Evolutionary conservation across 179 eudicot genomes (phyloP).

Genomic region (Carnegiea gigantea): DNA sequence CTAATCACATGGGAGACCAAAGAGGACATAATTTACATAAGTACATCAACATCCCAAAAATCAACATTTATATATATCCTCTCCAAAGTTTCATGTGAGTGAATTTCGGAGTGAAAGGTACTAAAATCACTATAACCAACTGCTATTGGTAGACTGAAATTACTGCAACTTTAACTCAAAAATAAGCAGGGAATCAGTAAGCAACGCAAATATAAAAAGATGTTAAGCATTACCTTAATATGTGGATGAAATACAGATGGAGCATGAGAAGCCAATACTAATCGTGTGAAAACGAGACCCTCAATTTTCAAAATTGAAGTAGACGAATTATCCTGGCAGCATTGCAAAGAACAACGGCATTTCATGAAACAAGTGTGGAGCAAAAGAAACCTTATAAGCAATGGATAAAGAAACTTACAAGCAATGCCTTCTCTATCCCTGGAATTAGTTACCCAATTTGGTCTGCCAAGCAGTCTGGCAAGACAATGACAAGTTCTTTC

Average conservation of each 20-base stretch:
- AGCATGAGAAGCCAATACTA: conserved; percentile 86
- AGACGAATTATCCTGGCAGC: conserved; percentile 87
- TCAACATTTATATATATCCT: background rate
- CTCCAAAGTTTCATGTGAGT: background rate
- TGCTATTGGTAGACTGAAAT: background rate
- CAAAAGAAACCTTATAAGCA: background rate
- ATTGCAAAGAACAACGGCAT: conserved; percentile 14
- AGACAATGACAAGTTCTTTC: conserved; percentile 90
- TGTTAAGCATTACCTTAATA: conserved; percentile 60
- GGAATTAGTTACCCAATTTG: conserved; percentile 90
- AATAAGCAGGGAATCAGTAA: background rate
- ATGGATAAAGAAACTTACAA: conserved; percentile 50
- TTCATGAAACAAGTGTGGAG: conserved; percentile 12
- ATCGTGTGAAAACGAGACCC: conserved; percentile 87
- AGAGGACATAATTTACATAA: background rate
- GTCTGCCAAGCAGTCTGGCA: conserved; percentile 94
- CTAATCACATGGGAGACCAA: background rate
- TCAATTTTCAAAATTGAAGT: conserved; percentile 98
- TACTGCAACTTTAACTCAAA: background rate
- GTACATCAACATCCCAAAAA: background rate
- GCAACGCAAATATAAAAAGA: background rate
- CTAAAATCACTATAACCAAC: background rate
- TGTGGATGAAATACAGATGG: conserved; percentile 90
- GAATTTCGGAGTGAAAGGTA: background rate
- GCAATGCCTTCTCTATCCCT: conserved; percentile 95